Evolutionary conservation across 176 grass and related monocot species (phyloP).

Genomic region (Carex parvula): DNA sequence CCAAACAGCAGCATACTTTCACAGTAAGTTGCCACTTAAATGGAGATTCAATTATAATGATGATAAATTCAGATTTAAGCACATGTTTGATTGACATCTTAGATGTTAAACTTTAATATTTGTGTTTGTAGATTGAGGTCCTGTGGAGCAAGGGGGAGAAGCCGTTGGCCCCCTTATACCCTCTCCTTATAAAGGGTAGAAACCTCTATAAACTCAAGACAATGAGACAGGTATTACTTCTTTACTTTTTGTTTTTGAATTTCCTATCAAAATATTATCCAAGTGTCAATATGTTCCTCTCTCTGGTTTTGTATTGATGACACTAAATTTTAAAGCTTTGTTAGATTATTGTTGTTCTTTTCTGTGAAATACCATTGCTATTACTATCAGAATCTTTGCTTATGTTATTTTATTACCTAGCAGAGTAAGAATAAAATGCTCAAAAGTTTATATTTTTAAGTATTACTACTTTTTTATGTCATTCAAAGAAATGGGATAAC

Average conservation of each 20-base stretch:
- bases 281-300: not conserved
- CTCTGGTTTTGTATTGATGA: not conserved
- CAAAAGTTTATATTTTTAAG: not conserved
- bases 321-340: not conserved
- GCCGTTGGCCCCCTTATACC: constrained; percentile 36
- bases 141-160: constrained; percentile 61
- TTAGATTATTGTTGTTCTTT: not conserved
- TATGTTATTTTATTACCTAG: not conserved
- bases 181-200: constrained; percentile 57
- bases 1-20: constrained; percentile 61
- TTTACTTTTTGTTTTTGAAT: constrained; percentile 12
- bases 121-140: constrained; percentile 48
- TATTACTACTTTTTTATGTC: not conserved
- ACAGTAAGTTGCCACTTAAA: constrained; percentile 32
- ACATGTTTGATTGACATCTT: not conserved
- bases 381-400: not conserved
- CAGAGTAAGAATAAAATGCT: constrained; percentile 1
- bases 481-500: constrained; percentile 44
- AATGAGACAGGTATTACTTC: constrained; percentile 43
- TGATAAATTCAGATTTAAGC: constrained; percentile 3
- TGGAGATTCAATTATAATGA: not conserved
- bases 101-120: not conserved
- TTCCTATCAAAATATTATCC: not conserved
- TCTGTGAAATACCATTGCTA: not conserved
- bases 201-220: constrained; percentile 50